Evolutionary conservation across 2,329 filamentous ascomycete species (phyloP).

Genomic region (Clarireedia sp.): DNA sequence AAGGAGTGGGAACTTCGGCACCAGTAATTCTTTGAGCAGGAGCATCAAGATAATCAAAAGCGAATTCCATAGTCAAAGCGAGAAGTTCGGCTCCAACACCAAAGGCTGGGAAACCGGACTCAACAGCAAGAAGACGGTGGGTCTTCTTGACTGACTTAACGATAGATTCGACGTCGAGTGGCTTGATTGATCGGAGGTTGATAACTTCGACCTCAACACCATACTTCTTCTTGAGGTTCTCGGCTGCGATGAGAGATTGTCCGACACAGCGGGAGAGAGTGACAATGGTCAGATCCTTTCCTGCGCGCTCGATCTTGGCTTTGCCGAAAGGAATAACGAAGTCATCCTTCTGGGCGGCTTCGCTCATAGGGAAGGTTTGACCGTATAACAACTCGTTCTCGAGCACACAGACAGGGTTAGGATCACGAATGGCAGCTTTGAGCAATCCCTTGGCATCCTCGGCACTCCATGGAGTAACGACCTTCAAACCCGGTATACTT

Average conservation of each 20-base stretch:
- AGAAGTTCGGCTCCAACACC: slow-evolving; percentile 90
- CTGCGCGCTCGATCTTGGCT: slow-evolving; percentile 94
- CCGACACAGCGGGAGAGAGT: slow-evolving; percentile 92
- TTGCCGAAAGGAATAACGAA: slow-evolving; percentile 97
- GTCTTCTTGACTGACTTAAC: slow-evolving; percentile 99
- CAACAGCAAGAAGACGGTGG: slow-evolving; percentile 78
- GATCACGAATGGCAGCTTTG: slow-evolving; percentile 96
- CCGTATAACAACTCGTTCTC: slow-evolving; percentile 92
- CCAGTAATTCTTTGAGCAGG: slow-evolving; percentile 91
- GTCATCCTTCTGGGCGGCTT: slow-evolving; percentile 89
- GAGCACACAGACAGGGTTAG: slow-evolving; percentile 88
- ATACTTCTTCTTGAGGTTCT: slow-evolving; percentile 91
- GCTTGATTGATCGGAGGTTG: slow-evolving; percentile 97
- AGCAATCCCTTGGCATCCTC: slow-evolving; percentile 97
- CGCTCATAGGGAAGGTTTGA: slow-evolving; percentile 92
- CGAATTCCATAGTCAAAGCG: slow-evolving; percentile 93
- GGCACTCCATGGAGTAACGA: slow-evolving; percentile 89
- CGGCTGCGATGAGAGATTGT: slow-evolving; percentile 79
- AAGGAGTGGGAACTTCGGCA: slow-evolving; percentile 94
- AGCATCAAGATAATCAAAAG: slow-evolving; percentile 93
- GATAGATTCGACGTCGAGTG: slow-evolving; percentile 89
- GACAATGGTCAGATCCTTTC: slow-evolving; percentile 94
- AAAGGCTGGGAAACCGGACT: slow-evolving; percentile 94
- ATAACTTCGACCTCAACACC: slow-evolving; percentile 93
- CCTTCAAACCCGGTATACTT: slow-evolving; percentile 94